Evolutionary conservation across 345 rosid species (phyloP).

Genomic region (Luvunga scandens): DNA sequence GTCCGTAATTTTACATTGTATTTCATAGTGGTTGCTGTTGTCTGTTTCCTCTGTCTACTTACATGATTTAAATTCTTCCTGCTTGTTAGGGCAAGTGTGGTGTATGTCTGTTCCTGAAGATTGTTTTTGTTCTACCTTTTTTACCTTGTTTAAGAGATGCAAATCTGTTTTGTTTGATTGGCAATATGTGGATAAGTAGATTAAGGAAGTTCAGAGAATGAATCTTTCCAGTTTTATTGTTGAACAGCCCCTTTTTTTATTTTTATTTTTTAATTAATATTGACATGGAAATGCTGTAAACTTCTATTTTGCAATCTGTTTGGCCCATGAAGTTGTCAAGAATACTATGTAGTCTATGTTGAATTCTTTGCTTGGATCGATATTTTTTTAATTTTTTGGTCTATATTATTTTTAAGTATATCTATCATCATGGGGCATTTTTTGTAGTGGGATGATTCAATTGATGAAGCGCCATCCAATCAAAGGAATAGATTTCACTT

Average conservation of each 20-base stretch:
- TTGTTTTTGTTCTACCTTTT: background rate
- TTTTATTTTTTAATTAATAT: background rate
- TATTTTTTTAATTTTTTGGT: background rate
- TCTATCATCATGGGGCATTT: background rate
- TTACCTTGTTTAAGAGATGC: background rate
- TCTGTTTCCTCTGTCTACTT: background rate
- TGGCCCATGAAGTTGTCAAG: background rate
- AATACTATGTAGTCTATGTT: background rate
- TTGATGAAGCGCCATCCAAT: conserved; percentile 29
- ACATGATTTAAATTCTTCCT: background rate
- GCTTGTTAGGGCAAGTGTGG: background rate
- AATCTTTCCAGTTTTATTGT: background rate
- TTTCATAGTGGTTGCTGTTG: background rate
- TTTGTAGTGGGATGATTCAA: conserved; percentile 51
- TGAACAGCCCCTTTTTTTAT: background rate
- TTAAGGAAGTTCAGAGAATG: background rate
- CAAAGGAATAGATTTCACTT: conserved; percentile 2
- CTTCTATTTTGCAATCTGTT: background rate
- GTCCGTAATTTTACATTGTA: background rate
- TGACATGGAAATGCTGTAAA: background rate
- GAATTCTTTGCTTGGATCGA: background rate
- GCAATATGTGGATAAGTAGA: background rate
- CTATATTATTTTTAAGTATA: background rate
- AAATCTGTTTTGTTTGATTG: background rate
- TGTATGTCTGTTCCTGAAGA: background rate